Conservation (phyloP, 345 rosid species). For the Citrus trifoliata region DNA sequence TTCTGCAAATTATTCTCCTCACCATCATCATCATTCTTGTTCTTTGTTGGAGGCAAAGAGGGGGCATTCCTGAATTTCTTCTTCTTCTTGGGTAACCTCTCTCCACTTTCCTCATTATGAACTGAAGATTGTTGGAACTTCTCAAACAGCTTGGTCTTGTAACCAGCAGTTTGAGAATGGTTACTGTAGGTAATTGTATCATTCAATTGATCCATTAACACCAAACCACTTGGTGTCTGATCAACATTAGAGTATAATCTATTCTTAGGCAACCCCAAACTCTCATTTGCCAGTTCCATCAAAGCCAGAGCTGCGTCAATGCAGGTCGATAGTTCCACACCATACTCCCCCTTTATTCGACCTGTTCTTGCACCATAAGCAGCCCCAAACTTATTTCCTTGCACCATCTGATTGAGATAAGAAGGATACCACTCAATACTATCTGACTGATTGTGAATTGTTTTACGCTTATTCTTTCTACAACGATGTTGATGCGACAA, state of each 20-base stretch:
- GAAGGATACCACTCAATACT: not conserved
- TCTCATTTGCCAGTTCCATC: slow-evolving; percentile 10
- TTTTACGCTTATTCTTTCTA: slow-evolving; percentile 13
- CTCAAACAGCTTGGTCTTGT: not conserved
- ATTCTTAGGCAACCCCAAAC: not conserved
- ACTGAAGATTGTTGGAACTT: not conserved
- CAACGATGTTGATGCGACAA: not conserved
- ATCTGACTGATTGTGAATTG: slow-evolving; percentile 7
- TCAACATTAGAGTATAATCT: not conserved
- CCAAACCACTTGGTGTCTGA: not conserved
- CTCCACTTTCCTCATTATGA: not conserved
- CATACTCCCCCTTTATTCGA: slow-evolving; percentile 3
- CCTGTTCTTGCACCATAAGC: slow-evolving; percentile 10
- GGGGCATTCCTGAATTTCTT: not conserved
- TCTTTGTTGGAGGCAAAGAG: not conserved
- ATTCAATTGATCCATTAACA: not conserved
- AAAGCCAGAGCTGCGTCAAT: slow-evolving; percentile 11
- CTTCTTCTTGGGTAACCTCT: not conserved
- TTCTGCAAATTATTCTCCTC: not conserved
- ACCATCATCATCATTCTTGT: not conserved
- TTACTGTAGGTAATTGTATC: not conserved
- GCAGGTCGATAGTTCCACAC: not conserved
- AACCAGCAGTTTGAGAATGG: not conserved
- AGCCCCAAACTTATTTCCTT: not conserved
- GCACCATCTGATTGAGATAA: not conserved